phyloP scores from a whole-genome alignment of 257 asterid species.

The Plectranthus barbatus region DNA sequence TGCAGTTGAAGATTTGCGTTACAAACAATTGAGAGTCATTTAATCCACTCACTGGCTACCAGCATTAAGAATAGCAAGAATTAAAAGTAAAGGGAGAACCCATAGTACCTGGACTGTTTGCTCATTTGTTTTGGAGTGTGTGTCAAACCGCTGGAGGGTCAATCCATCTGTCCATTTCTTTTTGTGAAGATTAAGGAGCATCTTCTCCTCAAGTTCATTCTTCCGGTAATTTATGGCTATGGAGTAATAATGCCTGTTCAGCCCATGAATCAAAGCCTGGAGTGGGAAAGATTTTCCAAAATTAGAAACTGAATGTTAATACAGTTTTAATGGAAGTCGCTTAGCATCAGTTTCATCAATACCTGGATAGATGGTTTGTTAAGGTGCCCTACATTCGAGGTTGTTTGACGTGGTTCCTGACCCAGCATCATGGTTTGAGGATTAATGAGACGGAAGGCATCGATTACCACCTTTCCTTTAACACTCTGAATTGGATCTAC shows the following conservation, averaged over 20 bases:
- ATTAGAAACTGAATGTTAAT: conserved; percentile 9
- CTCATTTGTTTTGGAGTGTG: conserved; percentile 94
- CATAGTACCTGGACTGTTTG: conserved; percentile 74
- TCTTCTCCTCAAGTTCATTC: conserved; percentile 98
- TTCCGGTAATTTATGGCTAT: conserved; percentile 92
- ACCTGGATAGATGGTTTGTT: conserved; percentile 98
- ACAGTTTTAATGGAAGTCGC: neutral
- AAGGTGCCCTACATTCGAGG: conserved; percentile 94
- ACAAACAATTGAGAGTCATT: neutral
- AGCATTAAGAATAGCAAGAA: neutral
- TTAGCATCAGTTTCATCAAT: neutral
- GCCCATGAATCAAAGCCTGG: conserved; percentile 92
- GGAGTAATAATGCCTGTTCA: conserved; percentile 95
- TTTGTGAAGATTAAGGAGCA: conserved; percentile 91
- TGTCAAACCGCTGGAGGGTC: conserved; percentile 79
- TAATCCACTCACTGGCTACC: neutral
- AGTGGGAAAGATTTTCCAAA: conserved; percentile 12
- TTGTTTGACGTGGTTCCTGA: conserved; percentile 97
- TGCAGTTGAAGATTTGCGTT: neutral
- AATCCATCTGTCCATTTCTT: conserved; percentile 96
- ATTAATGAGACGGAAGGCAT: conserved; percentile 87
- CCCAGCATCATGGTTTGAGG: conserved; percentile 99
- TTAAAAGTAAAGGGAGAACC: neutral
- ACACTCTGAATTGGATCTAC: conserved; percentile 99
- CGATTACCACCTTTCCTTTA: conserved; percentile 98